Evolutionary conservation across 192 early-diverging fungal genomes (phyloP).

Genomic region (Geranomyces michiganensis): DNA sequence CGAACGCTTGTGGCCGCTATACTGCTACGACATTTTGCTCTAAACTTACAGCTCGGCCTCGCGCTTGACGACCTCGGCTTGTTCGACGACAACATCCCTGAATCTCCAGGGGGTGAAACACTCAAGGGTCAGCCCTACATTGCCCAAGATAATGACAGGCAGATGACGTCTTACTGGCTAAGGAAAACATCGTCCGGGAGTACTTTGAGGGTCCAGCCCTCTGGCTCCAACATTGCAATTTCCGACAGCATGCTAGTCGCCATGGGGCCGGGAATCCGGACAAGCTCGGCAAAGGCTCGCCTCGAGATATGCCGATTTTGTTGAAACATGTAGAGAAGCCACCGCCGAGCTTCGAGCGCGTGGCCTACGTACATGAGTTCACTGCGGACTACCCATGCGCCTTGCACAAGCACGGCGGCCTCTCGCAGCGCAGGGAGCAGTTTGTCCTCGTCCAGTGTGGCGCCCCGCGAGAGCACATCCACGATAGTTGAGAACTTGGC

Average conservation of each 20-base stretch:
- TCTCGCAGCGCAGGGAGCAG: conserved; percentile 31
- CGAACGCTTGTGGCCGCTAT: no score
- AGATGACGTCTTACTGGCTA: conserved; percentile 14
- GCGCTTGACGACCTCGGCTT: conserved; percentile 6
- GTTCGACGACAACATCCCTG: conserved; percentile 17
- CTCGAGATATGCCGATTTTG: conserved; percentile 15
- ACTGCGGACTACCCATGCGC: conserved; percentile 51
- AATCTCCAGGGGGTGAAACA: conserved; percentile 4
- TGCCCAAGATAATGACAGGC: background rate
- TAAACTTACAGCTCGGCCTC: conserved; percentile 14
- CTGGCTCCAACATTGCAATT: conserved; percentile 32
- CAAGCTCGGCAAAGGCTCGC: conserved; percentile 21
- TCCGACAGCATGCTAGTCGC: conserved; percentile 39
- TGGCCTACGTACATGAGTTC: conserved; percentile 49
- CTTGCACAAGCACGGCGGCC: conserved; percentile 43
- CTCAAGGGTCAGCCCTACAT: background rate
- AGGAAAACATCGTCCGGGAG: conserved; percentile 34
- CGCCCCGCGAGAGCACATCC: conserved; percentile 21
- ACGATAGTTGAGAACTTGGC: conserved; percentile 34
- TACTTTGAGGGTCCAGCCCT: conserved; percentile 38
- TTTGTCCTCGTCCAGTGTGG: conserved; percentile 23
- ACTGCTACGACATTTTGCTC: no score
- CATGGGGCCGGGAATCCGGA: conserved; percentile 32
- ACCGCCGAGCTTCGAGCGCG: conserved; percentile 42
- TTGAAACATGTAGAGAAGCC: conserved; percentile 44